These are phyloP conservation scores for Syzygium malaccense DNA, from an alignment of 441 rosid genomes.

Conservation along the genomic window DNA sequence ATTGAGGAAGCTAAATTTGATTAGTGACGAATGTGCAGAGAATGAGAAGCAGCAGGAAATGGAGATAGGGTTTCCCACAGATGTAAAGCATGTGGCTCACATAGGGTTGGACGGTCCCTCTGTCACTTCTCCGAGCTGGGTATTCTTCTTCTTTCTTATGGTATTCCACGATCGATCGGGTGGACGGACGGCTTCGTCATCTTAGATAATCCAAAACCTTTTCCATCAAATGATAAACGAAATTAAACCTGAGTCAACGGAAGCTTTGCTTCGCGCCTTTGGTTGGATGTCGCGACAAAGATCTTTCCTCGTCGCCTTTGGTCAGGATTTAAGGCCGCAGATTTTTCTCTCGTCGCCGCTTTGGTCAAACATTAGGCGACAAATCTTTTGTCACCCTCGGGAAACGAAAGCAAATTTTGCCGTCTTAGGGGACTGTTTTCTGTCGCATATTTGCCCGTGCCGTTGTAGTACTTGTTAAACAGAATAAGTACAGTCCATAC, in stretches of 20 bases:
- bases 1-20: not conserved
- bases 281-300: not conserved
- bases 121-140: slow-evolving; percentile 8
- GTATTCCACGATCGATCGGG: not conserved
- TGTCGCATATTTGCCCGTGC: not conserved
- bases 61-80: slow-evolving; percentile 8
- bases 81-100: slow-evolving; percentile 14
- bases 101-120: slow-evolving; percentile 13
- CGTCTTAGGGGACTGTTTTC: not conserved
- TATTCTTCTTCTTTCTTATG: not conserved
- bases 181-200: not conserved
- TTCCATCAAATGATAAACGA: not conserved
- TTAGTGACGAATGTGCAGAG: not conserved
- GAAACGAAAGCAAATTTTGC: not conserved
- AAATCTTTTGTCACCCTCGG: not conserved
- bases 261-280: not conserved
- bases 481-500: not conserved
- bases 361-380: not conserved
- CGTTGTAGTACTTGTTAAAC: not conserved
- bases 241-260: not conserved
- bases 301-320: not conserved
- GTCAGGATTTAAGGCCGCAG: not conserved
- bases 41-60: slow-evolving; percentile 8
- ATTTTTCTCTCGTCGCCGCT: not conserved
- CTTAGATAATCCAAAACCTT: not conserved